A percentile compares a stretch with the other conserved stretches of the same genome.
phyloP scores from a whole-genome alignment of 257 asterid genomes.

The Ophiorrhiza pumila region DNA sequence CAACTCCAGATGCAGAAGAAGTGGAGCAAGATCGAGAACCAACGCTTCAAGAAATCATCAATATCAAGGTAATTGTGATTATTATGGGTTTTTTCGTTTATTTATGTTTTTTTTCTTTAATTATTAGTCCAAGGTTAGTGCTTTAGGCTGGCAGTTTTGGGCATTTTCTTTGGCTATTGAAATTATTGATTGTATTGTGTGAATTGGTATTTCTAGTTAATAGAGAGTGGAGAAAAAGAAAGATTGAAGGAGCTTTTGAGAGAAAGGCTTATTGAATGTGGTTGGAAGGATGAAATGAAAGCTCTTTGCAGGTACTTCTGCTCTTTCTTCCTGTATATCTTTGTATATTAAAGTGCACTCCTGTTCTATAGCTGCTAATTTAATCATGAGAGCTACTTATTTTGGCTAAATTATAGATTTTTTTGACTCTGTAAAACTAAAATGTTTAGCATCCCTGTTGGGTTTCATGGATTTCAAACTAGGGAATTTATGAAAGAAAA shows the following conservation, averaged over 20 bases:
- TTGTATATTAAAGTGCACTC: background rate
- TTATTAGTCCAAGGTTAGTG: background rate
- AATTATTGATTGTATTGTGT: background rate
- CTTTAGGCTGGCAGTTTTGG: background rate
- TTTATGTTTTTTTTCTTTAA: background rate
- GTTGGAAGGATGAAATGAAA: constrained; percentile 70
- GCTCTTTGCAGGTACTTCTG: constrained; percentile 51
- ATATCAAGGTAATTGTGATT: constrained; percentile 37
- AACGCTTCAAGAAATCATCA: constrained; percentile 48
- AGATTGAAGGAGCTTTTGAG: constrained; percentile 57
- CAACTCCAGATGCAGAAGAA: constrained; percentile 56
- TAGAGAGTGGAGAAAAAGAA: constrained; percentile 59
- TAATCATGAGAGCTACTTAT: background rate
- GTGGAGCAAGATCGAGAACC: constrained; percentile 46
- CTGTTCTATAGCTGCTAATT: background rate
- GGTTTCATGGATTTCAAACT: no score
- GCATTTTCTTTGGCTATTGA: background rate
- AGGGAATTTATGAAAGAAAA: background rate
- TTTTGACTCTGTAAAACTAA: background rate
- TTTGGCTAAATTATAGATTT: background rate
- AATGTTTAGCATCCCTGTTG: background rate
- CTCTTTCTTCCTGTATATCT: background rate
- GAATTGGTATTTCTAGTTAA: constrained; percentile 29
- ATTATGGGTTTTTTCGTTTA: background rate
- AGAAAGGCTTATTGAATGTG: constrained; percentile 65